These are phyloP conservation scores for Phytophthora parvispora DNA, from an alignment of 352 stramenopile genomes.

Conservation along the genomic window DNA sequence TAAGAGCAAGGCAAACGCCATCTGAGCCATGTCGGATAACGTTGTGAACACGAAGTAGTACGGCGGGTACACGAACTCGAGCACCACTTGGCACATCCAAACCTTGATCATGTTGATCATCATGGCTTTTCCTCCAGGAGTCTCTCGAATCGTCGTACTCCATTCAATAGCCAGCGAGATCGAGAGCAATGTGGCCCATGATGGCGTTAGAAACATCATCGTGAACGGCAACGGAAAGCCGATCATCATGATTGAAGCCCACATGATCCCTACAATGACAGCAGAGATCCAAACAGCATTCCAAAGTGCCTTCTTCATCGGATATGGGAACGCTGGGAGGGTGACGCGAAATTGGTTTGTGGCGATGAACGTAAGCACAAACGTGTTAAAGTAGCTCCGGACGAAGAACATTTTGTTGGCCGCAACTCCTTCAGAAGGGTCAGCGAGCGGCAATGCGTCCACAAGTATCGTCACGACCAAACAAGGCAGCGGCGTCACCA, in stretches of 20 bases:
- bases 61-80: neutral
- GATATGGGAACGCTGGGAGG: neutral
- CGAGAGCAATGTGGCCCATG: conserved; percentile 6
- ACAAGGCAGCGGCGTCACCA: conserved; percentile 5
- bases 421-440: neutral
- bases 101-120: conserved; percentile 12
- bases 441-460: conserved; percentile 6
- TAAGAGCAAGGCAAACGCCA: neutral
- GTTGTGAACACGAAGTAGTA: conserved; percentile 7
- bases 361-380: neutral
- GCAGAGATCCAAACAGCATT: neutral
- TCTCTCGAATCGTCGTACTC: conserved; percentile 6
- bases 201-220: conserved; percentile 3
- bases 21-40: neutral
- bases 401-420: conserved; percentile 7
- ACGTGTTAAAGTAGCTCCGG: neutral
- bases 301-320: neutral
- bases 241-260: neutral
- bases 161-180: neutral
- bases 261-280: neutral
- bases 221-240: conserved; percentile 18
- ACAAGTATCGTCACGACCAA: neutral
- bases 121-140: neutral
- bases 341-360: neutral
- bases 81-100: conserved; percentile 1